Evolutionary conservation across 305 asterid genomes (phyloP).

Genomic region (Solanum hybrid): DNA sequence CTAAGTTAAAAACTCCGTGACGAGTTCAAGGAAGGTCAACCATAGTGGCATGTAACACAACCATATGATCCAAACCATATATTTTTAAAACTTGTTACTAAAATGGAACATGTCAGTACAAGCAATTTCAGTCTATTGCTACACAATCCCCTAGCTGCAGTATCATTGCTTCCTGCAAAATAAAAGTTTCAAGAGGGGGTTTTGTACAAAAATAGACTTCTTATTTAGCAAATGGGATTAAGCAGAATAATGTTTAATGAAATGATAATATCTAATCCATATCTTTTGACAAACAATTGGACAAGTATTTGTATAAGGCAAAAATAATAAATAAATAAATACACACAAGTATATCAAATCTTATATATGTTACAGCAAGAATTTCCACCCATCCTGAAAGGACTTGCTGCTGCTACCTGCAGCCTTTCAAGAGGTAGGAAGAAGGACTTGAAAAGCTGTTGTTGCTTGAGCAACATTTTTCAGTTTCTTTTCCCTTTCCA

Average conservation of each 20-base stretch:
- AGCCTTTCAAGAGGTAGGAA: constrained; percentile 64
- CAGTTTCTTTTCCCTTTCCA: constrained; percentile 32
- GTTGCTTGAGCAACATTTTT: constrained; percentile 25
- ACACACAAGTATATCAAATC: constrained; percentile 7
- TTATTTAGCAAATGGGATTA: constrained; percentile 2
- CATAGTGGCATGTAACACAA: background rate
- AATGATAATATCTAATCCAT: background rate
- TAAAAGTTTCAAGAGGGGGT: background rate
- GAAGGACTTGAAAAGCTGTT: constrained; percentile 50
- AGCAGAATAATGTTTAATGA: constrained; percentile 2
- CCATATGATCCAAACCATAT: background rate
- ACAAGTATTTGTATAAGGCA: background rate
- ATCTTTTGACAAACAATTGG: constrained; percentile 9
- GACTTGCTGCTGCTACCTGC: constrained; percentile 33
- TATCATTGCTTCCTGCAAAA: background rate
- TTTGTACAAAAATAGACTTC: background rate
- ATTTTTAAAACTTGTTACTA: background rate
- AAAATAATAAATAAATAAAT: background rate
- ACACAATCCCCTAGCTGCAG: background rate
- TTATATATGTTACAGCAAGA: constrained; percentile 11
- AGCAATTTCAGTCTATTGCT: background rate
- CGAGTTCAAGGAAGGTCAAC: background rate
- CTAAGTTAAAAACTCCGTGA: background rate
- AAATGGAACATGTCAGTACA: background rate
- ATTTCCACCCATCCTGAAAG: background rate